Evolutionary conservation across 345 rosid species (phyloP), one percentile per base, ranked within the genome.

Genomic region (Melaleuca quinquenervia): DNA sequence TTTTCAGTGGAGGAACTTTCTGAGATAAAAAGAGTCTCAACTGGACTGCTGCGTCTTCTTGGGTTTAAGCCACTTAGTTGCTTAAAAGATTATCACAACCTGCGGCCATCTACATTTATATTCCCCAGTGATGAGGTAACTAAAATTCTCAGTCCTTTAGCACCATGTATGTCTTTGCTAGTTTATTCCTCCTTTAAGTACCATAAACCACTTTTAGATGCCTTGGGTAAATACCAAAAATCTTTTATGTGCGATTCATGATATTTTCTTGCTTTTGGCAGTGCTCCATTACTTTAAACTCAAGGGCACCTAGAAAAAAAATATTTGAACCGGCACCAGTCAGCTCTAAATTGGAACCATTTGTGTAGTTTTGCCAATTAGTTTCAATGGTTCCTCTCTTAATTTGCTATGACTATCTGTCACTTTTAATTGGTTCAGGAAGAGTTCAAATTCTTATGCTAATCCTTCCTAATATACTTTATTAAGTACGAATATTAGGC

Each of bases 31-130:
- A 92, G 93, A 90, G 91, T 96, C 78, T 89, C 98, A 58, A 88
- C 91, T 3, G 95, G 93, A 86, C 91, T 91, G 54, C 94, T 96
- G 83, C 93, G 90, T 87, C 95, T 97, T 88, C 93, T 95, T 85
- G 99, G 99, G 82, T 97, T 97, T 94, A 95, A 97, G 93, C 96
- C 98, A 76, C 90, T 97, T 89, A 91, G 90, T 87, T 97, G 94
- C 92, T 93, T 97, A 87, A 96, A 94, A 91, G 98, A 94, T 83
- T 97, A 94, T 89, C 94, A 97, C 95, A 96, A 97, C 91, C 84
- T 96, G 93, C 94, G 92, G 92, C 99, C 98, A 45, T 94, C 98
- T 48, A 95, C 98, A 50, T 97, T 97, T 94, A 90, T 96, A 87
- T 95, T 91, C 90, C 98, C 99, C 36, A 91, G 91, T 86, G 99